These are phyloP conservation scores for Neoascochyta sp. DNA, from an alignment of 2,329 filamentous ascomycete genomes.

Conservation along the genomic window DNA sequence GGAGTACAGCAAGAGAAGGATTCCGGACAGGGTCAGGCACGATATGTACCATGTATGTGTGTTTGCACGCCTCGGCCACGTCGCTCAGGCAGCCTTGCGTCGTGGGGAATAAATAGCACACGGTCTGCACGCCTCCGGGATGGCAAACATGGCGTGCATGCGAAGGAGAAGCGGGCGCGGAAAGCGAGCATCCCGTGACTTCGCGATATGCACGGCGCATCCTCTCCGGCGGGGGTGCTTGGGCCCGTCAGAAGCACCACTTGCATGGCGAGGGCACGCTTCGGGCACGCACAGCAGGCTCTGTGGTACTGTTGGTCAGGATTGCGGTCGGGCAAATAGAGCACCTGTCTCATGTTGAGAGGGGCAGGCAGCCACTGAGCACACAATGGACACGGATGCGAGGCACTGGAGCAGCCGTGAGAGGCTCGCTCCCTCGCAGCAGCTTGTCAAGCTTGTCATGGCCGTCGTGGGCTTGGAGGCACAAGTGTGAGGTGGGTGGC, in stretches of 20 bases:
- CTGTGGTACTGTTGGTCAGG: constrained; percentile 18
- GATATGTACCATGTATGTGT: no score
- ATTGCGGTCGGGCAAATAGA: constrained; percentile 7
- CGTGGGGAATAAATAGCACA: no score
- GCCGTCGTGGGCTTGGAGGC: constrained; percentile 8
- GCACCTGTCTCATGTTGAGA: constrained; percentile 17
- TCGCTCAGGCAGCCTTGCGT: no score
- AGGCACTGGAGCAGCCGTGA: constrained; percentile 11
- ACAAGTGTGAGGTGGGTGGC: constrained; percentile 20
- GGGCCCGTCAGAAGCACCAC: constrained; percentile 7
- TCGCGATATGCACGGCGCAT: no score
- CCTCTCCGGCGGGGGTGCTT: constrained; percentile 5
- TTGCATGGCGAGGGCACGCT: constrained; percentile 15
- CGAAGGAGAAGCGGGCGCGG: no score
- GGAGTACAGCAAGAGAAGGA: no score
- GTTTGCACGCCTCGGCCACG: no score
- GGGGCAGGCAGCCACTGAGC: constrained; percentile 1
- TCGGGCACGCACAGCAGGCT: constrained; percentile 17
- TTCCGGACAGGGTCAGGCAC: no score
- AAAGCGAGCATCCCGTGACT: no score
- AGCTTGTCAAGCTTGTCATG: constrained; percentile 3
- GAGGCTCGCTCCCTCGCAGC: constrained; percentile 10
- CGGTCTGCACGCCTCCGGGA: no score
- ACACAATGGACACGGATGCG: constrained; percentile 3
- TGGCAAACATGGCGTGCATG: no score